Base-by-base conservation (phyloP, 202 grass and related monocot genomes). In the Elaeis oleifera region DNA sequence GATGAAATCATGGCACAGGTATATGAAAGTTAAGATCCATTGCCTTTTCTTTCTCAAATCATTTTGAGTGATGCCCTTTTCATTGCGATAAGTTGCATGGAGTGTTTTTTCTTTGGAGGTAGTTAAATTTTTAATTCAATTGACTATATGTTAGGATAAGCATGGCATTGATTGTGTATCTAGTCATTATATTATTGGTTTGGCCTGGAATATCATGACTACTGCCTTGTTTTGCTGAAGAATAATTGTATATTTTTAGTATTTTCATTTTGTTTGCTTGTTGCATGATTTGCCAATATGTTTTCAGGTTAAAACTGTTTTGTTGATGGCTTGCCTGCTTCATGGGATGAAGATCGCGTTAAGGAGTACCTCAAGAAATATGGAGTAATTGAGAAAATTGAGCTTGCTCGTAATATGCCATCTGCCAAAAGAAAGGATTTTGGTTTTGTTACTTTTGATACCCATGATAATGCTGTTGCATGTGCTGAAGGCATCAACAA, bases 1-100 rank as follows among this genome's bases (percentile, higher is more conserved):
- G 79, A 85, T 62, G 92, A 97, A 89, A 92, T 91, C 70, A 91
- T 90, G 87, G 84, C 84, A 73, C 81, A 97, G 84, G 92, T 97
- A 82, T 25, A 39, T 44, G 8, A 14, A 13, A 44, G 13, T 44
- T 44, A 44, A 44, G 36, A 9, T 44, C 36, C 3, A 44, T 44
- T 14, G 2, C 36, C 13, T 44, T 44, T 44, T 31, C 5, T 31
- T 31, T 31, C 13, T 44, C 11, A 11, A 13, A 44, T 39, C 1
- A 29, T 29, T 1, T 39, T 8, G 36, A 11, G 7, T 39, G 36
- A 39, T 11, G 36, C 36, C 36, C 9, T 44, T 31, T 44, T 13
- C 36, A 44, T 44, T 44, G 11, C 14, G 36, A 44, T 13, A 44
- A 44, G 8, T 44, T 44, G 8, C 8, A 44, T 3, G 1, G 36